Base-by-base conservation (phyloP, 176 grass and related monocot genomes). In the Raddia guianensis region DNA sequence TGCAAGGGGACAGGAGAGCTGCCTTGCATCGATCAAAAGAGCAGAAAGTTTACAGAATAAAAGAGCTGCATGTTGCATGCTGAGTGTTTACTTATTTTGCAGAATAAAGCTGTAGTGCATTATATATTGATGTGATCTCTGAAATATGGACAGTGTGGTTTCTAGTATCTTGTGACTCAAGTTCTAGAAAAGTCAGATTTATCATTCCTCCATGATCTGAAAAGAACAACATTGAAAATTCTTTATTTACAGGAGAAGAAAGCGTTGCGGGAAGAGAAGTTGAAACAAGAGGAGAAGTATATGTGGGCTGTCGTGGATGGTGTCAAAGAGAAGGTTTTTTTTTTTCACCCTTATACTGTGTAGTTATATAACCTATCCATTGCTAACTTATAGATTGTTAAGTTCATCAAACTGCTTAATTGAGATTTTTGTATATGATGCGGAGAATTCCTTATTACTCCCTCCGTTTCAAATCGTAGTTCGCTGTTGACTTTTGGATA, bases 251-350 rank as follows among this genome's bases (percentile, higher is more conserved):
- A 99, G 96, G 96, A 99, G 87, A 99, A 96, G 55, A 99, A 99
- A 84, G 49, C 64, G 32, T 45, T 90, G 54, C 74, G 62, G 80
- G 96, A 99, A 90, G 96, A 99, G 32, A 99, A 99, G 69, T 49
- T 99, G 75, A 93, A 90, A 74, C 90, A 91, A 78, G 96, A 95
- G 77, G 96, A 99, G 72, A 91, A 95, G 77, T 99, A 86, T 49
- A 99, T 99, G 96, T 99, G 96, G 93, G 96, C 93, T 76, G 64
- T 99, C 76, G 96, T 99, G 76, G 89, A 99, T 47, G 96, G 96
- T 73, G 86, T 91, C 66, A 99, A 88, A 83, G 96, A 99, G 58
- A 99, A 99, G 96, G 96, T 93, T 27, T 27, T 27, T 93, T 27
- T 27, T 27, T 27, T 27, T 27, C 27, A 27, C 33, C 33, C 15